phyloP scores from a whole-genome alignment of 2,329 filamentous ascomycete genomes.

The Acrodontium crateriforme region DNA sequence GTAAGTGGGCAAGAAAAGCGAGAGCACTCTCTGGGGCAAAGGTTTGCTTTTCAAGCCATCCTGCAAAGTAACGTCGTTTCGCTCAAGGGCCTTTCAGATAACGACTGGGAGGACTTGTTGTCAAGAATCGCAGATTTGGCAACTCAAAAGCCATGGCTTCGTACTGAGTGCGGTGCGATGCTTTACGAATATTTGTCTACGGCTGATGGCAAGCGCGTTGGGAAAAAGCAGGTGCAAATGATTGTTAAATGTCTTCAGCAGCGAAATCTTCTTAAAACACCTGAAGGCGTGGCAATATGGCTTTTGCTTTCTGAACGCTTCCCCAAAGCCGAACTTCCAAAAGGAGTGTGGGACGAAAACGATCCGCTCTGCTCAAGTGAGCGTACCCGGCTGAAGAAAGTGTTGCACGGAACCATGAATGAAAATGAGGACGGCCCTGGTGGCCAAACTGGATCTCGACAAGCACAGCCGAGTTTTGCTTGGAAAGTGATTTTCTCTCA shows the following conservation, averaged over 20 bases:
- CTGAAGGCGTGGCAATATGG: conserved; percentile 85
- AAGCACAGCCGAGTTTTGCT: conserved; percentile 69
- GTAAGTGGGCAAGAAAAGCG: conserved; percentile 61
- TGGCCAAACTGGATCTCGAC: conserved; percentile 41
- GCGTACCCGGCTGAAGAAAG: conserved; percentile 53
- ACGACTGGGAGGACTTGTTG: conserved; percentile 53
- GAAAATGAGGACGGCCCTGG: conserved; percentile 29
- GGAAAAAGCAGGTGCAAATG: conserved; percentile 7
- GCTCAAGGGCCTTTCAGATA: conserved; percentile 36
- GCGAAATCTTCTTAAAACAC: conserved; percentile 58
- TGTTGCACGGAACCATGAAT: conserved; percentile 62
- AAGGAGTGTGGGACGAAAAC: conserved; percentile 57
- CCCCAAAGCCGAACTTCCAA: conserved; percentile 48
- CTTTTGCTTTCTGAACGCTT: conserved; percentile 53
- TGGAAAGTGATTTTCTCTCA: conserved; percentile 64
- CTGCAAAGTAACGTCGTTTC: conserved; percentile 66
- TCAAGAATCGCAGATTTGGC: conserved; percentile 60
- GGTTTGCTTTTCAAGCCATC: conserved; percentile 80
- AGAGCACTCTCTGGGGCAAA: conserved; percentile 69
- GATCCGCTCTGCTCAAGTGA: conserved; percentile 61
- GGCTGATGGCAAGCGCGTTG: conserved; percentile 7
- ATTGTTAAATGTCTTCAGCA: conserved; percentile 15
- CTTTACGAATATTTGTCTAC: conserved; percentile 52
- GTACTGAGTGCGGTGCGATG: conserved; percentile 75
- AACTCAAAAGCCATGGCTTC: conserved; percentile 74